phyloP scores from a whole-genome alignment of 148 eudicot species.

The Fagopyrum esculentum region DNA sequence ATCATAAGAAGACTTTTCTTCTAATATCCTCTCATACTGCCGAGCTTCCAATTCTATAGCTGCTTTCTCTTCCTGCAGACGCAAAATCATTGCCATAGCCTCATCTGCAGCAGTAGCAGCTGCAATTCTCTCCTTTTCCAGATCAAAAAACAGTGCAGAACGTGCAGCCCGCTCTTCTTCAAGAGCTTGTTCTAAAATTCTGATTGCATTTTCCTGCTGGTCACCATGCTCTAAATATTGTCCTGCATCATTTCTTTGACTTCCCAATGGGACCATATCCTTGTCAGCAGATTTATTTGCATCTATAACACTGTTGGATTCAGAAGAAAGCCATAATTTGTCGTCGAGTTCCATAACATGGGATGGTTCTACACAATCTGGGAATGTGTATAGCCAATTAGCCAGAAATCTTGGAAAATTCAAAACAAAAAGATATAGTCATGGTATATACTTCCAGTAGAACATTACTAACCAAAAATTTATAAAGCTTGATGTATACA shows the following conservation, averaged over 20 bases:
- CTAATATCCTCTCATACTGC: slow-evolving; percentile 85
- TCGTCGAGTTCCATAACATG: slow-evolving; percentile 12
- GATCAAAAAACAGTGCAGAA: slow-evolving; percentile 59
- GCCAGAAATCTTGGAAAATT: slow-evolving; percentile 2
- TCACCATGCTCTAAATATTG: slow-evolving; percentile 18
- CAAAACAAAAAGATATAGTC: background rate
- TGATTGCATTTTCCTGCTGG: slow-evolving; percentile 35
- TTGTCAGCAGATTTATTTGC: slow-evolving; percentile 23
- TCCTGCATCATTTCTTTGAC: slow-evolving; percentile 17
- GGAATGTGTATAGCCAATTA: slow-evolving; percentile 23
- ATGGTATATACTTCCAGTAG: background rate
- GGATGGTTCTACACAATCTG: slow-evolving; percentile 11
- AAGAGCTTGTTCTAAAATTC: slow-evolving; percentile 52
- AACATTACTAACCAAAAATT: background rate
- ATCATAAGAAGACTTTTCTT: slow-evolving; percentile 85
- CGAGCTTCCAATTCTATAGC: slow-evolving; percentile 88
- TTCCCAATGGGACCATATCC: slow-evolving; percentile 22
- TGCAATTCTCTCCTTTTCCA: slow-evolving; percentile 89
- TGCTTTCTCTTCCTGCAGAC: slow-evolving; percentile 89
- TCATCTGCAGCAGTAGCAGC: slow-evolving; percentile 96
- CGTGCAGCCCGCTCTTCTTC: slow-evolving; percentile 66
- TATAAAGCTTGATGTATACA: background rate
- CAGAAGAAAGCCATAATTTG: slow-evolving; percentile 20
- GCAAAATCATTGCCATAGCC: slow-evolving; percentile 95
- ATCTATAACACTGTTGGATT: slow-evolving; percentile 21